Evolutionary conservation across 2,329 filamentous ascomycete species (phyloP), one percentile per base, ranked within the genome.

Genomic region (Elsinoe batatas): DNA sequence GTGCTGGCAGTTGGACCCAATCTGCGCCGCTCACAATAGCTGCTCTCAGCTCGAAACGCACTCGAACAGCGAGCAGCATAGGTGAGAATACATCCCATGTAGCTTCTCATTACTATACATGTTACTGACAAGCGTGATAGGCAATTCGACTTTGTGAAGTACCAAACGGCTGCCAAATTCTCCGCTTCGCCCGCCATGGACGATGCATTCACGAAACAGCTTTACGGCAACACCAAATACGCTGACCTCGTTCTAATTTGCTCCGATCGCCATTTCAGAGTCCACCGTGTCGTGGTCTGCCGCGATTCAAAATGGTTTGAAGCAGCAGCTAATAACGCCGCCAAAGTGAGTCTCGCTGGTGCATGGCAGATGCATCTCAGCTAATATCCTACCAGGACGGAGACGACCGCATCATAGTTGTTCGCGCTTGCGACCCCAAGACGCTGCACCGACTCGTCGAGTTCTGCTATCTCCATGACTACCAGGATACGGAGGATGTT

Each of bases 391-490:
- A n/a, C n/a, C 32, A 55, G 53, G 37, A 57, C 20, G 12, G 7
- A 35, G 22, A 35, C 30, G 36, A 22, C 20, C 36, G 47, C 11
- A 53, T 57, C 17, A 18, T 57, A 2, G n/a, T 40, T 7, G n/a
- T 57, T 7, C 53, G 35, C 7, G 17, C 15, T 4, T 55, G 32
- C 20, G 44, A 54, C n/a, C 22, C 56, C 2, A n/a, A 20, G 12
- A 51, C 56, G 1, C 17, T 58, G 12, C 44, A 58, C 18, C 56
- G 56, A 18, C 5, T 56, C 13, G 11, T 58, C 30, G 32, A 56
- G 22, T 58, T 42, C 44, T n/a, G 30, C 5, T 58, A 58, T 20
- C 43, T 46, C 3, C 12, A 33, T 3, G 53, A 58, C 20, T 58
- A 58, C 42, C 15, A 43, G 15, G 47, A 53, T 13, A 47, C 53